A percentile compares a stretch with the other conserved stretches of the same genome.
Conservation (phyloP, 106 monocot species). For the Dendrobium huoshanense region DNA sequence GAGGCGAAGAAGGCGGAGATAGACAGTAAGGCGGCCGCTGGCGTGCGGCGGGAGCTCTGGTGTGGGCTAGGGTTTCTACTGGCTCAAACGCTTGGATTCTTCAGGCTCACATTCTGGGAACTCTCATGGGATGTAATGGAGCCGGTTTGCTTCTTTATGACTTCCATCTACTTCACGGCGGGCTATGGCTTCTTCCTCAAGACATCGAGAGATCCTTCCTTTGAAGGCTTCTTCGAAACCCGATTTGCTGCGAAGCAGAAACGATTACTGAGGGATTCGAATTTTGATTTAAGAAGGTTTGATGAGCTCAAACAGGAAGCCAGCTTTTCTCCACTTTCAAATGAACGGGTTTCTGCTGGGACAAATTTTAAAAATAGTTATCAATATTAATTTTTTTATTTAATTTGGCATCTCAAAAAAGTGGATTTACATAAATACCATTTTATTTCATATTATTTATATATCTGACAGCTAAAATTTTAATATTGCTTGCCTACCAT, state of each 20-base stretch:
- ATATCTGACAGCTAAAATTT: too few relatives aligned
- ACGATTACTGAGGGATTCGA: not conserved
- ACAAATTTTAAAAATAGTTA: too few relatives aligned
- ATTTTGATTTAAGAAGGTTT: constrained; percentile 1
- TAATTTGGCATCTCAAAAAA: too few relatives aligned
- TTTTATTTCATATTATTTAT: too few relatives aligned
- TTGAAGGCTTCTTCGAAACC: constrained; percentile 3
- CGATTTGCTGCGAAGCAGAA: constrained; percentile 2
- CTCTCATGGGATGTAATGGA: constrained; percentile 13
- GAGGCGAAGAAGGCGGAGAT: constrained; percentile 11
- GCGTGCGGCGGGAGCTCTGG: constrained; percentile 9
- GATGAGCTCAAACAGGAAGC: not conserved
- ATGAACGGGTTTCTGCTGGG: not conserved
- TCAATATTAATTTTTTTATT: too few relatives aligned
- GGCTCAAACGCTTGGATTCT: constrained; percentile 3
- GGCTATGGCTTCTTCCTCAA: constrained; percentile 8
- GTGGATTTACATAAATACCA: too few relatives aligned
- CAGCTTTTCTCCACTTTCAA: not conserved
- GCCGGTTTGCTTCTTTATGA: constrained; percentile 5
- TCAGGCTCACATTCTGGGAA: constrained; percentile 11
- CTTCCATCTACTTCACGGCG: constrained; percentile 8
- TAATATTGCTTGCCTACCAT: too few relatives aligned
- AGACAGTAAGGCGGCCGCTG: constrained; percentile 1
- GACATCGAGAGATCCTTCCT: constrained; percentile 7
- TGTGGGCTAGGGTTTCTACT: constrained; percentile 7